These are phyloP conservation scores for Fermentozyma sake DNA, from an alignment of 1,139 yeast species.

Conservation along the genomic window DNA sequence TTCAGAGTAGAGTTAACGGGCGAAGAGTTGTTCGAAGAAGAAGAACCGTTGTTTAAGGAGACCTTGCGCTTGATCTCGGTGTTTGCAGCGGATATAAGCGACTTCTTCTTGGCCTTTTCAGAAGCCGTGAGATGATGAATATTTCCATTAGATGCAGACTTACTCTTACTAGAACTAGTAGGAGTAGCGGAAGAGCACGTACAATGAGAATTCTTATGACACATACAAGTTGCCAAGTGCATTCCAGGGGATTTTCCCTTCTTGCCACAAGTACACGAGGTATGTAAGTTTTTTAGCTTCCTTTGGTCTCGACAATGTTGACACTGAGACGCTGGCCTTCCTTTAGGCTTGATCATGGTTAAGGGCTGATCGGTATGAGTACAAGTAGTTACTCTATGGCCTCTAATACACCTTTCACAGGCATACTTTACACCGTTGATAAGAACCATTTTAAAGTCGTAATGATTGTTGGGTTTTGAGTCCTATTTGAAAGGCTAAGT, in stretches of 20 bases:
- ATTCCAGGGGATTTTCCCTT: conserved; percentile 42
- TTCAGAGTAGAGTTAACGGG: conserved; percentile 1
- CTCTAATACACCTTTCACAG: conserved; percentile 92
- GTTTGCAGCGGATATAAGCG: conserved; percentile 20
- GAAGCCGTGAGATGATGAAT: conserved; percentile 16
- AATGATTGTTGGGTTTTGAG: no score
- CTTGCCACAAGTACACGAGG: conserved; percentile 70
- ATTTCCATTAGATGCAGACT: conserved; percentile 3
- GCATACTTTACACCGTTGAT: conserved; percentile 93
- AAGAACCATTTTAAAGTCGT: no score
- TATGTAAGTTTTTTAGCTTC: conserved; percentile 64
- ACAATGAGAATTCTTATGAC: conserved; percentile 53
- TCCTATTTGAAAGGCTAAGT: no score
- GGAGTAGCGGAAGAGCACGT: conserved; percentile 42
- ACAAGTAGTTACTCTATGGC: conserved; percentile 92
- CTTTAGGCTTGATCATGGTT: conserved; percentile 92
- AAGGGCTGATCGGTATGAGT: conserved; percentile 88
- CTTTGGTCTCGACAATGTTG: conserved; percentile 80
- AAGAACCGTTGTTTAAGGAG: conserved; percentile 5
- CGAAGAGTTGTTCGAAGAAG: conserved; percentile 4
- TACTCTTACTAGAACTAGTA: neutral
- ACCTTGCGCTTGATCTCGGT: conserved; percentile 12
- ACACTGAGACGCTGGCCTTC: conserved; percentile 92
- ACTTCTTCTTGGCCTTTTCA: conserved; percentile 27
- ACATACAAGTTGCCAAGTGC: conserved; percentile 50